A percentile compares a stretch with the other conserved stretches of the same genome.
phyloP scores from a whole-genome alignment of 345 rosid genomes.

The Rhizophora apiculata region DNA sequence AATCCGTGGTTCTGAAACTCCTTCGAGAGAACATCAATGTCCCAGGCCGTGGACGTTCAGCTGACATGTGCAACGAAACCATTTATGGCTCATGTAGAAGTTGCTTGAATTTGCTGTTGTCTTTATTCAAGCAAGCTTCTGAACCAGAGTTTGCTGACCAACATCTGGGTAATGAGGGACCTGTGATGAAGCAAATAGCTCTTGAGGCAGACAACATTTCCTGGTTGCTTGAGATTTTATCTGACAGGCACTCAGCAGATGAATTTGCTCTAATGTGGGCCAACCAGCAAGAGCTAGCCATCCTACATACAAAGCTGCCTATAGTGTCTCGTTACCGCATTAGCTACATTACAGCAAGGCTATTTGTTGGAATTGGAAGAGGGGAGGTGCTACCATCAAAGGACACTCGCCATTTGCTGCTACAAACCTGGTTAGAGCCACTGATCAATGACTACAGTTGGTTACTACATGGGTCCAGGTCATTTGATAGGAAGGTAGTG shows the following conservation, averaged over 20 bases:
- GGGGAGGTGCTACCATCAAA: slow-evolving; percentile 86
- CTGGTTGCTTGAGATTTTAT: slow-evolving; percentile 90
- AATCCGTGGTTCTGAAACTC: slow-evolving; percentile 80
- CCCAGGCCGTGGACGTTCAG: slow-evolving; percentile 38
- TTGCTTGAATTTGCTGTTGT: slow-evolving; percentile 58
- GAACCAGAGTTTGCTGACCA: slow-evolving; percentile 41
- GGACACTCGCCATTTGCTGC: slow-evolving; percentile 64
- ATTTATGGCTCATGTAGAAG: slow-evolving; percentile 61
- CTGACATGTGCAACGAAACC: slow-evolving; percentile 61
- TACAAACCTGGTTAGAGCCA: slow-evolving; percentile 88
- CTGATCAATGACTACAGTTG: slow-evolving; percentile 87
- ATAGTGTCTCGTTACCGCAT: slow-evolving; percentile 73
- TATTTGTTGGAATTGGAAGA: slow-evolving; percentile 86
- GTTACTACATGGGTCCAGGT: slow-evolving; percentile 86
- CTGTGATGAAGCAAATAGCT: slow-evolving; percentile 61
- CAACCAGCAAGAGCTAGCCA: slow-evolving; percentile 65
- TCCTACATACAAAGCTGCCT: slow-evolving; percentile 65
- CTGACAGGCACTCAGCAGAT: slow-evolving; percentile 74
- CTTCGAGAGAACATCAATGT: slow-evolving; percentile 65
- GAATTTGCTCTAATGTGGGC: slow-evolving; percentile 81
- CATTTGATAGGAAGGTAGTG: slow-evolving; percentile 82
- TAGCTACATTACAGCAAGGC: slow-evolving; percentile 72
- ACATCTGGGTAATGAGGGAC: slow-evolving; percentile 37
- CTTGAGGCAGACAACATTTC: slow-evolving; percentile 79
- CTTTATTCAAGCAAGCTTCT: slow-evolving; percentile 55